Evolutionary conservation across 1,284 basidiomycete genomes (phyloP), one percentile per base, ranked within the genome.

Genomic region (Inonotus obliquus): DNA sequence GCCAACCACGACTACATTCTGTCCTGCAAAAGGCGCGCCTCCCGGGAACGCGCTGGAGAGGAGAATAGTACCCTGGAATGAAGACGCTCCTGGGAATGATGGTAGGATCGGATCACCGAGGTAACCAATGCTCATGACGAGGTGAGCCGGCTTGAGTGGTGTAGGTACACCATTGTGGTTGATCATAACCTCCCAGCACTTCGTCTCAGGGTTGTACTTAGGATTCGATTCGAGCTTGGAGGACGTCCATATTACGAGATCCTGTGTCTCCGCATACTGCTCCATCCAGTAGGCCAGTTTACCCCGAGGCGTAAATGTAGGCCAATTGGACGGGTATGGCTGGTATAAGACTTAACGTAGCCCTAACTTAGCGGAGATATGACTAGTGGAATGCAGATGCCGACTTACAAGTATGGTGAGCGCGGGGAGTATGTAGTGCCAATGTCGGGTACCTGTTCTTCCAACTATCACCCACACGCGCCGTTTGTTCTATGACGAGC

Each of bases 401-500:
- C 27, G 17, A 37, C 62, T 32, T 32, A 63, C 62, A 56, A n/a
- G 23, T 23, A 44, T 63, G 62, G 44, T 63, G 62, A 5, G 57
- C 27, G 4, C 45, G 35, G 7, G 62, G 62, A 1, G 77, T 81
- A 66, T 83, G 81, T 17, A 83, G 70, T 1, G 75, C 77, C 27
- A 84, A 68, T 1, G 78, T 76, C 41, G 79, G 76, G 67, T 85
- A 84, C 13, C 83, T 75, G 35, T 75, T 73, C 38, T 81, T 70
- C 84, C 83, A 85, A 62, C 76, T 77, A 67, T 84, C 82, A 6
- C 84, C 84, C 3, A 85, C 70, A 4, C 78, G 72, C 32, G 72
- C 65, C 51, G 77, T 73, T 41, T 70, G 71, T 64, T 86, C 84
- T 41, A 86, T 70, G 2, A 85, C 70, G 11, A 86, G 69, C 0